Conservation (phyloP, 1,284 basidiomycete species). For the Peniophora sp. region DNA sequence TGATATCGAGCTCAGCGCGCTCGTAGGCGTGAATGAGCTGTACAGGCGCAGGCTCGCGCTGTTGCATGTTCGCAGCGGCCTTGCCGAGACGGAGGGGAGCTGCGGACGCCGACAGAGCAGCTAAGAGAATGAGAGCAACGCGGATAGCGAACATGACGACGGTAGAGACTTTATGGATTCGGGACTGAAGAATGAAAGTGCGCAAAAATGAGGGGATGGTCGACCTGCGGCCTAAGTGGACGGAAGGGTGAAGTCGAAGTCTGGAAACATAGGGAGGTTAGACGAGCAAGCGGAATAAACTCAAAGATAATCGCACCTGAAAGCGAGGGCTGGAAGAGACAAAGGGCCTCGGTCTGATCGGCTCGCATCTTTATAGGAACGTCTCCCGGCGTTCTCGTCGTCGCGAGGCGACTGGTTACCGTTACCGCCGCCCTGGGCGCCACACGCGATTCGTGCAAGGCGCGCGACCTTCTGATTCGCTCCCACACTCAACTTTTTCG, state of each 20-base stretch:
- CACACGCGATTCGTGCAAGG: too few relatives aligned
- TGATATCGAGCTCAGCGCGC: conserved; percentile 14
- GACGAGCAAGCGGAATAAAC: neutral
- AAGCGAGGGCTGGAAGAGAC: conserved; percentile 18
- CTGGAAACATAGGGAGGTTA: conserved; percentile 3
- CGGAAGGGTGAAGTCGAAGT: conserved; percentile 12
- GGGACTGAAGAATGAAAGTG: conserved; percentile 16
- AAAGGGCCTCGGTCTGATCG: conserved; percentile 14
- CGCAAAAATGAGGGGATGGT: conserved; percentile 17
- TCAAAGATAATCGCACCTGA: conserved; percentile 1
- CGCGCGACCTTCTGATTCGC: too few relatives aligned
- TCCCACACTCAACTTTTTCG: too few relatives aligned
- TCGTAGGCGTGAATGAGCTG: conserved; percentile 39
- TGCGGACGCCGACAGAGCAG: conserved; percentile 18
- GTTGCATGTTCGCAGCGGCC: conserved; percentile 6
- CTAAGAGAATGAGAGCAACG: conserved; percentile 32
- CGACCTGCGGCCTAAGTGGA: conserved; percentile 27
- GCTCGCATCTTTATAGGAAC: conserved; percentile 14
- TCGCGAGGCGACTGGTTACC: too few relatives aligned
- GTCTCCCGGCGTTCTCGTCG: neutral
- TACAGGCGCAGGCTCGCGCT: conserved; percentile 29
- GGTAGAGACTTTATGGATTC: conserved; percentile 5
- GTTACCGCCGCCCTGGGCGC: too few relatives aligned
- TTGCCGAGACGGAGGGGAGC: neutral
- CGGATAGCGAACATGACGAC: conserved; percentile 36